Percentiles rank a stretch among this genome's conserved stretches.
phyloP scores from a whole-genome alignment of 192 early-diverging fungal species.

The Funneliformis mosseae region DNA sequence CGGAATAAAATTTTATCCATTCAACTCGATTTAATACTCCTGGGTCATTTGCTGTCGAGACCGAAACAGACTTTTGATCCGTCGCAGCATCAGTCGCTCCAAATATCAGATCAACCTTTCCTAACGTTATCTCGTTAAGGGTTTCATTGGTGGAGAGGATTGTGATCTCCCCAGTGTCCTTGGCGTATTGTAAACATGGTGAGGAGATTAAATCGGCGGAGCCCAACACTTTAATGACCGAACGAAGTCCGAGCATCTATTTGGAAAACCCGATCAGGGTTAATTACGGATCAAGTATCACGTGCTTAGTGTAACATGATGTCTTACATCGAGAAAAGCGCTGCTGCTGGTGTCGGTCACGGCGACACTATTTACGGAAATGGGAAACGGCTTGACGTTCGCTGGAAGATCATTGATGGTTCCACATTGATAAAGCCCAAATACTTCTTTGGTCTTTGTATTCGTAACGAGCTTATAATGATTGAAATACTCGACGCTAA shows the following conservation, averaged over 20 bases:
- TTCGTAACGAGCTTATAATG: slow-evolving; percentile 71
- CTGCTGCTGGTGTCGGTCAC: slow-evolving; percentile 44
- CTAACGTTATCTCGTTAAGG: slow-evolving; percentile 48
- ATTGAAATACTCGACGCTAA: slow-evolving; percentile 60
- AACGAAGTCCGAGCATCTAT: neutral
- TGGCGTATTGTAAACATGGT: slow-evolving; percentile 51
- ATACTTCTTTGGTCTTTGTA: slow-evolving; percentile 52
- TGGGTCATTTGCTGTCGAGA: slow-evolving; percentile 52
- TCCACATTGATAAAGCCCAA: slow-evolving; percentile 74
- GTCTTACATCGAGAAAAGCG: slow-evolving; percentile 49
- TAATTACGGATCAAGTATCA: neutral
- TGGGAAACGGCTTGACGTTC: slow-evolving; percentile 47
- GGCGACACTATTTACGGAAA: slow-evolving; percentile 51
- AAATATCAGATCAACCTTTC: slow-evolving; percentile 52
- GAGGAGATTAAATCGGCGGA: slow-evolving; percentile 41
- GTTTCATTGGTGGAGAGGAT: slow-evolving; percentile 50
- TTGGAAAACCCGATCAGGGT: slow-evolving; percentile 18
- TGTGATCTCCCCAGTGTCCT: slow-evolving; percentile 31
- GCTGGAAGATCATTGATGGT: slow-evolving; percentile 51
- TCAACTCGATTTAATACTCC: slow-evolving; percentile 54
- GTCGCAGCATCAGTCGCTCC: slow-evolving; percentile 44
- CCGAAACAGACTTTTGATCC: slow-evolving; percentile 51
- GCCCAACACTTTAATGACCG: neutral
- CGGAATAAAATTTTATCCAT: slow-evolving; percentile 61
- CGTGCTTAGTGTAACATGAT: neutral